Evolutionary conservation across 208 protist genomes (phyloP), one percentile per base, ranked within the genome.

Genomic region (Crithidia acanthocephali): DNA sequence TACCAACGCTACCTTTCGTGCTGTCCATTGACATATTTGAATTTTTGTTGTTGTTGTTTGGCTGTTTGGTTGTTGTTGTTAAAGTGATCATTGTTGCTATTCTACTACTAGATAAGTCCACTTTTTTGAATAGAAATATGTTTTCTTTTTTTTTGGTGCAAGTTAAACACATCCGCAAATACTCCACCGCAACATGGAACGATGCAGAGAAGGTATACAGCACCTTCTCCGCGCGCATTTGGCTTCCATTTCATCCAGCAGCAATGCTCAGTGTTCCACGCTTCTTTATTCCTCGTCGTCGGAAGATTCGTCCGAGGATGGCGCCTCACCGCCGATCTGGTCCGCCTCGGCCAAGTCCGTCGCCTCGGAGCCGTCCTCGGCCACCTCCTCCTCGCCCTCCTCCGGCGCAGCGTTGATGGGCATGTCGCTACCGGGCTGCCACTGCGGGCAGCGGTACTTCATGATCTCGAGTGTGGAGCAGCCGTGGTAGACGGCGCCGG

Each of bases 381-480:
- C 28, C 11, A 44, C 74, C 52, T 45, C 32, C 33, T 45, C 74
- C 25, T 78, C 74, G 25, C 59, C 47, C 28, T 85, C 79, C 71
- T 77, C 71, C 37, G 66, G 67, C 28, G 75, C 48, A 22, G 27
- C 59, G 53, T 70, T 79, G 60, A 90, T 56, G n/a, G 84, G 81
- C 57, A 79, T 47, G 53, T 69, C 70, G 37, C 74, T 84, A 69
- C 84, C 79, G 8, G 89, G 89, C 62, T 91, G 84, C 50, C 35
- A 84, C 72, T 94, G 83, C 48, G 84, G 86, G 81, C 89, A 94
- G 66, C 82, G 81, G 74, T 90, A 68, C 63, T 73, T 78, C 81
- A 94, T 94, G 25, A 86, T 69, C 57, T 89, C 86, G 32, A 94
- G 75, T 20, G 80, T 85, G n/a, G 74, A 44, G 52, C 76, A 79